These are phyloP conservation scores for Cicer yamashitae DNA, from an alignment of 306 rosid species.

Conservation along the genomic window DNA sequence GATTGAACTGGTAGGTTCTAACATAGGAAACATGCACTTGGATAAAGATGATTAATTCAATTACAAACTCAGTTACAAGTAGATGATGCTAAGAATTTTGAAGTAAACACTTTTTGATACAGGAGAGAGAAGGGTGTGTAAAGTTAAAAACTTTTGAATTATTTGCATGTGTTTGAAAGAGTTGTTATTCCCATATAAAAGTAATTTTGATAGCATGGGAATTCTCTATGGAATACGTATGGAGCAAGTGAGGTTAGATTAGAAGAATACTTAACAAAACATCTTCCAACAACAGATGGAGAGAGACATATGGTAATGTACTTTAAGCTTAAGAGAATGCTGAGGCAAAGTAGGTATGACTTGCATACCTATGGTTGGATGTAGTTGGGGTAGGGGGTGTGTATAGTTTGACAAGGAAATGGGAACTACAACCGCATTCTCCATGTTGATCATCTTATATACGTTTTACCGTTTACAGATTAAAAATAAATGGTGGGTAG, in stretches of 20 bases:
- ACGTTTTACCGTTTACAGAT: constrained; percentile 35
- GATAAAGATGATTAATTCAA: constrained; percentile 44
- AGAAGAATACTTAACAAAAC: constrained; percentile 60
- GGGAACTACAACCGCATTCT: constrained; percentile 50
- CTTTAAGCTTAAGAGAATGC: constrained; percentile 81
- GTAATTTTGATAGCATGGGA: constrained; percentile 46
- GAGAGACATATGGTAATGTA: constrained; percentile 53
- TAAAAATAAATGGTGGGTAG: constrained; percentile 56
- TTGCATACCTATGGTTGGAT: constrained; percentile 51
- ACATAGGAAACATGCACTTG: constrained; percentile 40
- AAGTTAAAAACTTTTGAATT: constrained; percentile 32
- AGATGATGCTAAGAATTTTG: constrained; percentile 5
- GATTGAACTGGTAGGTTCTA: constrained; percentile 47
- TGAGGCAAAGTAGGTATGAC: constrained; percentile 61
- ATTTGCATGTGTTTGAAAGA: constrained; percentile 34
- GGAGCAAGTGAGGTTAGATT: constrained; percentile 63
- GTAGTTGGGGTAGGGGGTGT: constrained; percentile 40
- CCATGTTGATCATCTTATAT: constrained; percentile 28
- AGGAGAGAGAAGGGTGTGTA: background rate
- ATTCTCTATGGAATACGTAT: constrained; percentile 56
- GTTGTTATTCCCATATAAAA: constrained; percentile 46
- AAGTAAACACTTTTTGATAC: constrained; percentile 28
- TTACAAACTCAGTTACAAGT: constrained; percentile 30
- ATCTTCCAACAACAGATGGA: constrained; percentile 56
- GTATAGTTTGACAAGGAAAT: constrained; percentile 66